Base-by-base conservation (phyloP, 257 asterid species). In the Penstemon newberryi region DNA sequence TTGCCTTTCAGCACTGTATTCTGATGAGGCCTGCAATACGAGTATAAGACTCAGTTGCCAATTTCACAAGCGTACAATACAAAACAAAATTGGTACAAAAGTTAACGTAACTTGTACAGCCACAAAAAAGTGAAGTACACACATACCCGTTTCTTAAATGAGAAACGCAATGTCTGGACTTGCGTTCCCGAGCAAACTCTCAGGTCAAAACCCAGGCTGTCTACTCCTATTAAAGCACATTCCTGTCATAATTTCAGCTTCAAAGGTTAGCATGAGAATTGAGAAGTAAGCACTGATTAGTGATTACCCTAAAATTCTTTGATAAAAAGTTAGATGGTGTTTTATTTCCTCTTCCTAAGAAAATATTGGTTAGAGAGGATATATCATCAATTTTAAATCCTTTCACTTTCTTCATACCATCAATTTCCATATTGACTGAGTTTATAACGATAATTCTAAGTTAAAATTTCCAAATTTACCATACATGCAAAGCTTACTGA, bases 171-270 rank as follows among this genome's bases (percentile, higher is more conserved):
- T 36, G 97, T 91, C 80, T 94, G 96, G 72, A 94, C 89, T 80
- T 91, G 97, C 15, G 84, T 86, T 69, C 96, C 99, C 3, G 97
- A 82, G 82, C 96, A 89, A 78, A 91, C 84, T 82, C 99, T 81
- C 84, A 94, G 80, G 80, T 94, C 99, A 77, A 89, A 81, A 68
- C 97, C 99, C 71, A 89, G 87, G 82, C 95, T 89, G 82, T 94
- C 99, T n/a, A 91, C 83, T 69, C 96, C 96, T 42, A 84, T 84
- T 45, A 94, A 87, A 74, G 86, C 86, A 55, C 89, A 84, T 76
- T 94, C 99, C 99, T 94, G 86, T 39, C 78, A 73, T 63, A 13
- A 58, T 68, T 73, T 63, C 63, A 68, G 65, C 4, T 74, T 0
- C 36, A 42, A 60, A 54, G 42, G 59, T 74, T 63, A 73, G 76